Evolutionary conservation across 192 early-diverging fungal species (phyloP), one percentile per base, ranked within the genome.

Genomic region (Coemansia sp.): DNA sequence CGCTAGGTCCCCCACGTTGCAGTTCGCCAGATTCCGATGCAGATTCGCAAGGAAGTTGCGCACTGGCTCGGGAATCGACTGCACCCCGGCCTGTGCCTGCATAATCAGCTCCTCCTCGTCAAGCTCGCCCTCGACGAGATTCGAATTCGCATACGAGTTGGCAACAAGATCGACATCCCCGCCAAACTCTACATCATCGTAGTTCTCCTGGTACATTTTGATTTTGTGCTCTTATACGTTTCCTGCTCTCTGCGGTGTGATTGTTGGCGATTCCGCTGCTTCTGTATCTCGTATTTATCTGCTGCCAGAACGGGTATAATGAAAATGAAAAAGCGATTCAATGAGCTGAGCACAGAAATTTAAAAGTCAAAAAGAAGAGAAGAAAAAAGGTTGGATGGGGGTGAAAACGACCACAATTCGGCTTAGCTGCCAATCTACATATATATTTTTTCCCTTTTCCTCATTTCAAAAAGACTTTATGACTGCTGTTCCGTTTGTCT

Each of bases 41-140:
- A 98, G 89, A 76, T 91, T 85, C 42, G 89, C 72, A 40, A 96
- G 86, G 66, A 96, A 98, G 83, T 89, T 91, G 74, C 89, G 86
- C 56, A 98, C 91, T 21, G 85, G 81, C 65, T 95, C 92, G 41
- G 94, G 96, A 75, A 95, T 94, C 66, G 77, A 53, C 69, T 79
- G 75, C 39, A 70, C 77, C 9, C 77, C 82, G 2, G 77, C 77
- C 59, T 84, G 76, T 9, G 82, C 74, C 56, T 78, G 76, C 69
- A 64, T 43, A 12, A 69, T 47, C 7, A 78, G 66, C 54, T 75
- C 69, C 48, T 79, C 76, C 19, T 83, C 81, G 16, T 75, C 76
- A 11, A 75, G 56, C 11, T 68, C 81, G 49, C 44, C 70, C 26
- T 83, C 72, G n/a, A 72, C 53, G 21, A 72, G 71, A 21, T 64